Evolutionary conservation across 2,329 filamentous ascomycete genomes (phyloP), one percentile per base, ranked within the genome.

Genomic region (Scopulariopsis brevicaulis): DNA sequence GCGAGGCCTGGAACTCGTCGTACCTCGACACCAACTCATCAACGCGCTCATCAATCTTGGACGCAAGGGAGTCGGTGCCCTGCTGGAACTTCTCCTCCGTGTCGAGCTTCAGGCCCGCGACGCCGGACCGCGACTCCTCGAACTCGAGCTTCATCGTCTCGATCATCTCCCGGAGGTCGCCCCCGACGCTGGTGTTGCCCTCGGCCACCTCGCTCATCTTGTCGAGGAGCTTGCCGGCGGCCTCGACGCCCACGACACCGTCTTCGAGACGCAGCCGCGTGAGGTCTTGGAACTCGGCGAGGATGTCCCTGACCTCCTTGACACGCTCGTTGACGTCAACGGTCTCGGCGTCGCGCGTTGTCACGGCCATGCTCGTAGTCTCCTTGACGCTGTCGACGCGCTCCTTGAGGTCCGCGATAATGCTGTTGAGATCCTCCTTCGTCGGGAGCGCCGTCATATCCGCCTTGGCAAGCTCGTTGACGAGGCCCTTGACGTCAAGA

Each of bases 131-230:
- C 12, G 89, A 86, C 62, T 92, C 88, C 65, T 96, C 91, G 60
- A 97, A 96, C 67, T 96, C 92, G 1, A 82, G 75, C 69, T 88
- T 91, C 71, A 97, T 84, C 2, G 84, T 82, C 58, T 89, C 85
- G 48, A 85, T 82, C 69, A 92, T 79, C 58, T 87, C 85, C 65
- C 85, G 86, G 57, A 92, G 74, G 61, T 85, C 86, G n/a, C 81
- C 77, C 32, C 77, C 73, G 24, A 84, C 70, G 48, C 70, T 78
- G 40, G 80, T 77, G 60, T 84, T 86, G 64, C 80, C 77, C 58
- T 74, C 74, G 40, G 85, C 74, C 51, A 79, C 80, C 65, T 88
- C 85, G 65, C 85, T 78, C 59, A 92, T 75, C 51, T 80, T 77
- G 63, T 88, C 82, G 1, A 90, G 76, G 18, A 86, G 75, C 63